These are phyloP conservation scores for Colletotrichum sp. DNA, from an alignment of 2,329 filamentous ascomycete genomes.

Conservation along the genomic window DNA sequence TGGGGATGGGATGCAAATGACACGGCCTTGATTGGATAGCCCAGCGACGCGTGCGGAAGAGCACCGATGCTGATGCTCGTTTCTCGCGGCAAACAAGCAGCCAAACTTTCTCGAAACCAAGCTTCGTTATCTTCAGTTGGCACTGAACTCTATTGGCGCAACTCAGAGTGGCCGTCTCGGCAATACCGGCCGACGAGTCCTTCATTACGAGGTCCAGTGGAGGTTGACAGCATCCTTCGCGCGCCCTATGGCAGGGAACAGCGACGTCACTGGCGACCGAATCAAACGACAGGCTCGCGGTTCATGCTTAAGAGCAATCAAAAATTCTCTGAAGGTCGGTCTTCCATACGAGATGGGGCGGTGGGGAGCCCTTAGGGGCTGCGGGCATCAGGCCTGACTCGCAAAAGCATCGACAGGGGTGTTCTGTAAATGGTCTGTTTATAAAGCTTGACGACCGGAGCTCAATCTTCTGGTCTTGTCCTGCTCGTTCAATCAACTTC, in stretches of 20 bases:
- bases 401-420: slow-evolving; percentile 4
- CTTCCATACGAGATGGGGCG: slow-evolving; percentile 20
- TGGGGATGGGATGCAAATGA: background rate
- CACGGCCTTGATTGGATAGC: background rate
- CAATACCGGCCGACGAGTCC: background rate
- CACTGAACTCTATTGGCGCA: background rate
- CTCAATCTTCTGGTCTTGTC: background rate
- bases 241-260: background rate
- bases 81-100: background rate
- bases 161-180: background rate
- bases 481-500: slow-evolving; percentile 3
- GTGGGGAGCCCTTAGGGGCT: slow-evolving; percentile 2
- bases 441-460: slow-evolving; percentile 10
- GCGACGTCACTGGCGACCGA: slow-evolving; percentile 2
- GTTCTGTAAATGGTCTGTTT: background rate
- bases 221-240: background rate
- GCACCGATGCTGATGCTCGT: background rate
- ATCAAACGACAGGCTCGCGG: background rate
- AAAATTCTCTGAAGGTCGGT: slow-evolving; percentile 8
- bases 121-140: background rate
- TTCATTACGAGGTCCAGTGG: slow-evolving; percentile 1
- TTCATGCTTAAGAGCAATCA: slow-evolving; percentile 16
- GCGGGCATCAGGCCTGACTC: slow-evolving; percentile 8
- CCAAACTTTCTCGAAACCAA: background rate
- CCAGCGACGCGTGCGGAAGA: background rate